Base-by-base conservation (phyloP, 2,329 filamentous ascomycete genomes). In the Rhexocercosporidium sp. region DNA sequence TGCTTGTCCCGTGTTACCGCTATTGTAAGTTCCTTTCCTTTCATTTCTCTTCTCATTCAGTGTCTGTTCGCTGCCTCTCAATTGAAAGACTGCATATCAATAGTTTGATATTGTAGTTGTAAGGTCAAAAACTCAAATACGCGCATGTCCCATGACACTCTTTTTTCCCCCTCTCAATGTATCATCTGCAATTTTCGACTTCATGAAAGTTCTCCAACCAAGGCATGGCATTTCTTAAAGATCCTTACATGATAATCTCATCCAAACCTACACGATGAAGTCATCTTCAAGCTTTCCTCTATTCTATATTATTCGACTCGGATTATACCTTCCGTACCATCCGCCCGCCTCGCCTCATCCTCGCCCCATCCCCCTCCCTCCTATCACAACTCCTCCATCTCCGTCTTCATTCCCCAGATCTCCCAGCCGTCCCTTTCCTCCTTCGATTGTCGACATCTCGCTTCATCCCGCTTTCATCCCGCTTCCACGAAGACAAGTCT, bases 291-390 rank as follows among this genome's bases (percentile, higher is more conserved):
- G 22, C 22, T 12, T 8, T 29, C n/a, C 11, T 59, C 20, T 22
- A 56, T 56, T 37, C 18, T 56, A 9, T n/a, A 29, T 44, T 53
- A 64, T 46, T 29, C 56, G 16, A 41, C 16, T 31, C 44, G 49
- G 49, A 56, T 12, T 31, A 64, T 39, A 44, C 34, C 51, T 47
- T 41, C 18, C 31, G 54, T 41, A 14, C 22, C 54, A 41, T 57
- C 54, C 31, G 54, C 54, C 31, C 54, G 54, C 47, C 34, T 22
- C 49, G 56, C n/a, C n/a, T 44, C 56, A n/a, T 27, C 56, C 8
- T 27, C 22, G 25, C 37, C 11, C 7, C 11, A 22, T 12, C 27
- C 41, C 39, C 6, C 20, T 20, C 2, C 22, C 9, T 27, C 37
- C 39, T 54, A 20, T 54, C 29, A 44, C 41, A n/a, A 3, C 60